These are phyloP conservation scores for Tulasnella sp. DNA, from an alignment of 768 basidiomycete species.

Conservation along the genomic window DNA sequence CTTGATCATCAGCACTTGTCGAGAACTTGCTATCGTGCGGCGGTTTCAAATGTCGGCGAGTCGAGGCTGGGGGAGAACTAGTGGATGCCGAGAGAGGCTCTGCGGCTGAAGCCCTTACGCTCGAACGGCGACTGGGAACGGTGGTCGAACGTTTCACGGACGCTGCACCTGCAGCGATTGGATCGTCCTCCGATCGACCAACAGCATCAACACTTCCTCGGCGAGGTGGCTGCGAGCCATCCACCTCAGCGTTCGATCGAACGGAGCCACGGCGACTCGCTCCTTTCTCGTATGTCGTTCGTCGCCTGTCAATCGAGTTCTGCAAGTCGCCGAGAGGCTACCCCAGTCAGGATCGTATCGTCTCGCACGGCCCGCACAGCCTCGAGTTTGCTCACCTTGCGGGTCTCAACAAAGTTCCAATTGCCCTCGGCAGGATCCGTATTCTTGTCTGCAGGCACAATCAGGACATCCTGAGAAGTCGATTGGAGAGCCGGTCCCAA, in stretches of 20 bases:
- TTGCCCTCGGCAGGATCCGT: conserved; percentile 25
- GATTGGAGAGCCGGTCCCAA: conserved; percentile 22
- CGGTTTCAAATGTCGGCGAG: conserved; percentile 3
- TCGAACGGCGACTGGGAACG: conserved; percentile 10
- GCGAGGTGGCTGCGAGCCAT: neutral
- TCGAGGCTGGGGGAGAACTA: neutral
- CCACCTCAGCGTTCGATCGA: conserved; percentile 9
- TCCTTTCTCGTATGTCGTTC: neutral
- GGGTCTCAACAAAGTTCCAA: conserved; percentile 28
- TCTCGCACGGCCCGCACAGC: neutral
- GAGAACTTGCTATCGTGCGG: conserved; percentile 11
- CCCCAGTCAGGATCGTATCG: neutral
- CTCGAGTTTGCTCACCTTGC: conserved; percentile 2
- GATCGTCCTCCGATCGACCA: conserved; percentile 1
- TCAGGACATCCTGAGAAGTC: conserved; percentile 19
- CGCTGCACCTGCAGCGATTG: conserved; percentile 11
- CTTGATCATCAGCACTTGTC: neutral
- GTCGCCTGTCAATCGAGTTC: conserved; percentile 8
- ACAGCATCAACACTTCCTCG: neutral
- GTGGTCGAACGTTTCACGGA: conserved; percentile 23
- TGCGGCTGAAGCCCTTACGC: neutral
- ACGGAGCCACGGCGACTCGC: neutral
- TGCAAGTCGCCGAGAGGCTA: conserved; percentile 2
- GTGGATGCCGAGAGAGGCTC: neutral
- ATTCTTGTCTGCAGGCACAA: conserved; percentile 24